phyloP scores from a whole-genome alignment of 768 basidiomycete species.

The Tulasnella calospora region DNA sequence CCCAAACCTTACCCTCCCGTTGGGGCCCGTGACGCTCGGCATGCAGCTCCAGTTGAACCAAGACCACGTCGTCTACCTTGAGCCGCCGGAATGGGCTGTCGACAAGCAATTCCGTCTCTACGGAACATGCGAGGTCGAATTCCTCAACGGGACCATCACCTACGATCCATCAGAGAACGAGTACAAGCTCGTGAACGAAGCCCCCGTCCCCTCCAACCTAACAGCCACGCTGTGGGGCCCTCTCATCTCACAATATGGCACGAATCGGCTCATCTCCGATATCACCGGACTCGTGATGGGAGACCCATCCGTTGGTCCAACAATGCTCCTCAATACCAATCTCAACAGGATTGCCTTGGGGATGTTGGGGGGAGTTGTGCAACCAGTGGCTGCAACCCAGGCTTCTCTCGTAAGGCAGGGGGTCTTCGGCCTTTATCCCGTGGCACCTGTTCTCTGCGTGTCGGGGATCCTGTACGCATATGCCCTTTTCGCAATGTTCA shows the following conservation, averaged over 20 bases:
- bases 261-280: background rate
- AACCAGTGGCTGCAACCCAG: background rate
- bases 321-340: background rate
- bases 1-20: background rate
- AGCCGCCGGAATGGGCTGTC: background rate
- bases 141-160: background rate
- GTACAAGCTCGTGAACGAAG: background rate
- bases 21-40: background rate
- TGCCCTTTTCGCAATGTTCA: background rate
- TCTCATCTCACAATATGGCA: background rate
- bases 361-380: background rate
- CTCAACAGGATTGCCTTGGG: background rate
- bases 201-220: background rate
- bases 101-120: background rate
- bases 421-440: background rate
- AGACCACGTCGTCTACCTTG: background rate
- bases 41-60: background rate
- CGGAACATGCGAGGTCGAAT: background rate
- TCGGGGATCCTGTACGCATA: background rate
- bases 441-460: background rate
- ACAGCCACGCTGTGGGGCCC: background rate
- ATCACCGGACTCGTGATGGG: background rate
- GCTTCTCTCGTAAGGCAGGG: background rate
- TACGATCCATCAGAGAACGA: background rate
- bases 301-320: background rate